Evolutionary conservation across 768 basidiomycete genomes (phyloP).

Genomic region (Wakefieldia striispora): DNA sequence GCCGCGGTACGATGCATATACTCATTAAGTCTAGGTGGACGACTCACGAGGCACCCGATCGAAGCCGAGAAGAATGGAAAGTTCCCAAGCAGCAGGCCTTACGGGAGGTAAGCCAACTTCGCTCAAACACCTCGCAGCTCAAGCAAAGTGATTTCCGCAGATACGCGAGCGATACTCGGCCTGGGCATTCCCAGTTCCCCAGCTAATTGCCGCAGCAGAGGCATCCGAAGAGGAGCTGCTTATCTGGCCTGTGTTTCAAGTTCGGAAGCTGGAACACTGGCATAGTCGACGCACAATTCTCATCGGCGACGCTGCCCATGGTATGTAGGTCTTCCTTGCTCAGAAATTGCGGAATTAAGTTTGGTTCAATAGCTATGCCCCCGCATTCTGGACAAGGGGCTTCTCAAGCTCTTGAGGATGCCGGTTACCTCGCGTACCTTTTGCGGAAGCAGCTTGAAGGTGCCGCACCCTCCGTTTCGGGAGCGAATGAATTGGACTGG

Average conservation of each 20-base stretch:
- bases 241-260: slow-evolving; percentile 30
- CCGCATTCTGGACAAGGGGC: slow-evolving; percentile 33
- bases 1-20: background rate
- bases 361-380: slow-evolving; percentile 24
- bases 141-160: slow-evolving; percentile 6
- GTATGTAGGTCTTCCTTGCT: slow-evolving; percentile 9
- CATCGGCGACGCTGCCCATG: slow-evolving; percentile 34
- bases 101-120: slow-evolving; percentile 9
- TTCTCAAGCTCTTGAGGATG: slow-evolving; percentile 31
- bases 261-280: slow-evolving; percentile 24
- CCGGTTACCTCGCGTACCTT: slow-evolving; percentile 30
- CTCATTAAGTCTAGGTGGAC: slow-evolving; percentile 26
- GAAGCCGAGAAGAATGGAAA: slow-evolving; percentile 30
- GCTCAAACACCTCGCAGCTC: background rate
- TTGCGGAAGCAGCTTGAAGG: slow-evolving; percentile 14
- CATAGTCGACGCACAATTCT: slow-evolving; percentile 25
- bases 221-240: slow-evolving; percentile 15
- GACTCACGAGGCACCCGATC: slow-evolving; percentile 25
- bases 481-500: slow-evolving; percentile 8
- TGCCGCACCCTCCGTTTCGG: background rate
- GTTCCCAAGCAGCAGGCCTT: slow-evolving; percentile 20
- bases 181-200: slow-evolving; percentile 29
- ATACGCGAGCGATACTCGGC: slow-evolving; percentile 24
- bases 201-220: slow-evolving; percentile 23
- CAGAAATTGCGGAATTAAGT: background rate